Conservation (phyloP, 805 yeast genomes). For the Metschnikowia lachancei region DNA sequence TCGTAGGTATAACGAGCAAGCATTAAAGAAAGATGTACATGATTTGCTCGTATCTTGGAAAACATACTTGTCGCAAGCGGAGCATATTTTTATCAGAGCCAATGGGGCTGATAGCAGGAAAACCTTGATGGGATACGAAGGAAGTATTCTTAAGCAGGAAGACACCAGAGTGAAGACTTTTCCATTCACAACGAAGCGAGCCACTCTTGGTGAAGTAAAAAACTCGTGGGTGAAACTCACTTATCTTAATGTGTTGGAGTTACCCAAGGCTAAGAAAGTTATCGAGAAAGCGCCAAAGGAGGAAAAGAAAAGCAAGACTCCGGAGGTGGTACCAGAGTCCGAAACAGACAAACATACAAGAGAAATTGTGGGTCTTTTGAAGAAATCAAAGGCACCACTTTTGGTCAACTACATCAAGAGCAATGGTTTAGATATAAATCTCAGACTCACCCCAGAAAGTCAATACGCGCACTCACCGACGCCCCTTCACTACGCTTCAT, state of each 20-base stretch:
- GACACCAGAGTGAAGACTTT: constrained; percentile 67
- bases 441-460: constrained; percentile 51
- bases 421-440: constrained; percentile 53
- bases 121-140: constrained; percentile 64
- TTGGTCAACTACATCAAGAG: constrained; percentile 59
- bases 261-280: constrained; percentile 44
- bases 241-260: constrained; percentile 50
- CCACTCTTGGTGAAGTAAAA: constrained; percentile 77
- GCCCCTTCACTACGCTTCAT: constrained; percentile 72
- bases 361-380: constrained; percentile 59
- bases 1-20: constrained; percentile 86
- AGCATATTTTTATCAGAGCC: constrained; percentile 75
- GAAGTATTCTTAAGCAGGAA: constrained; percentile 46
- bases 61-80: constrained; percentile 54
- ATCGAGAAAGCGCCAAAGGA: constrained; percentile 12
- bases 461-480: constrained; percentile 64
- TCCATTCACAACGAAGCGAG: constrained; percentile 89
- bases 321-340: constrained; percentile 14
- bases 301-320: constrained; percentile 15
- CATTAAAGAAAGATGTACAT: constrained; percentile 73
- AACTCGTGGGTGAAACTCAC: constrained; percentile 81
- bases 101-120: constrained; percentile 67
- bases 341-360: constrained; percentile 48
- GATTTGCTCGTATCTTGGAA: constrained; percentile 68
- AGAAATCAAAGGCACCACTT: constrained; percentile 75